Evolutionary conservation across 202 grass and related monocot genomes (phyloP), one percentile per base, ranked within the genome.

Genomic region (Alloteropsis angusta): DNA sequence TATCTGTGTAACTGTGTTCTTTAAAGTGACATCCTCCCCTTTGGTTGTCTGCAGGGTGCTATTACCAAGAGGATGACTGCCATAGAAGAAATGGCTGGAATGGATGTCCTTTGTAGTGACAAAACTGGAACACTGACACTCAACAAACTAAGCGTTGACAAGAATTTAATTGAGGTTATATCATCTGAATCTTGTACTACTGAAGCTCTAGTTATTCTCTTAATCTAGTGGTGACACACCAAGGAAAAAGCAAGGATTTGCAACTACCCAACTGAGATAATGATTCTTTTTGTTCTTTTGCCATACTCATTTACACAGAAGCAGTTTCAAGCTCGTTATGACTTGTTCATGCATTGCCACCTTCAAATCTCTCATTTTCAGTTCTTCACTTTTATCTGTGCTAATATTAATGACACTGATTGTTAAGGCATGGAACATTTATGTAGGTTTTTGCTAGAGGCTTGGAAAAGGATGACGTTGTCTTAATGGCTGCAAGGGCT

Each of bases 61-160:
- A 92, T 92, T 70, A 92, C 90, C 76, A 92, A 92, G 81, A 86
- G 90, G 79, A 92, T 92, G 90, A 92, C 90, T 54, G 90, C 90
- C 54, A 92, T 92, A 38, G 90, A 92, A 83, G 90, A 92, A 70
- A 86, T 92, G 90, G 90, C 90, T 38, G 90, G 90, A 53, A 92
- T 92, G 90, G 90, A 89, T 49, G 90, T 92, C 19, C 90, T 92
- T 47, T 92, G 90, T 58, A 92, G 90, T 72, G 90, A 92, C 60
- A 92, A 92, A 67, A 92, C 90, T 39, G 90, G 90, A 83, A 92
- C 90, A 18, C 69, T 92, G 65, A 92, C 90, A 39, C 86, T 92
- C 44, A 92, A 92, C 83, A 89, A 92, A 79, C 80, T 92, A 43
- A 84, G 80, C 17, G 90, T 92, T 47, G 90, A 92, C 83, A 86